Evolutionary conservation across 768 basidiomycete genomes (phyloP).

Genomic region (Cytidiella melzeri): DNA sequence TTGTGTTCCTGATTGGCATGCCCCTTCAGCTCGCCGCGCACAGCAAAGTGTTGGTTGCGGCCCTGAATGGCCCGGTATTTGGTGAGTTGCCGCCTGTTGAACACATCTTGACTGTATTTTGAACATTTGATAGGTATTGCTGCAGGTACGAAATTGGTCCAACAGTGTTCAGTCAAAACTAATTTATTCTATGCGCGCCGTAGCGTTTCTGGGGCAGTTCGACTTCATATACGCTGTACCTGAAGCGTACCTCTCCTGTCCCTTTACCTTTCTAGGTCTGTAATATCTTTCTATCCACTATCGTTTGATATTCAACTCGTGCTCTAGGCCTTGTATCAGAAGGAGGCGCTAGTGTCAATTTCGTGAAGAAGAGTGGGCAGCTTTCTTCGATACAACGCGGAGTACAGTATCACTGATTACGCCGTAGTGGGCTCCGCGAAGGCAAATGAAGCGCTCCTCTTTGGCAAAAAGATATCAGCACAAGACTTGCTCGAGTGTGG

Average conservation of each 20-base stretch:
- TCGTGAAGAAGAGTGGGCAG: conserved; percentile 55
- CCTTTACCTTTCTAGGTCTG: conserved; percentile 61
- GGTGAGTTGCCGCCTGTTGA: conserved; percentile 47
- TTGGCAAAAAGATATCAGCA: conserved; percentile 60
- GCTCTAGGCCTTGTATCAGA: conserved; percentile 55
- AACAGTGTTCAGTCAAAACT: too few relatives aligned
- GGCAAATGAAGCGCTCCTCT: conserved; percentile 67
- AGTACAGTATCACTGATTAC: background rate
- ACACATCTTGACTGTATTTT: too few relatives aligned
- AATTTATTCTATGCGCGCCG: too few relatives aligned
- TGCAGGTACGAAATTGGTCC: conserved; percentile 49
- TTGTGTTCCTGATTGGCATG: too few relatives aligned
- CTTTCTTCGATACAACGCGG: background rate
- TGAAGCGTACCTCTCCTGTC: conserved; percentile 54
- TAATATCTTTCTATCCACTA: background rate
- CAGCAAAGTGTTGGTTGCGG: conserved; percentile 63
- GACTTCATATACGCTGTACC: conserved; percentile 70
- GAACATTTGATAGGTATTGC: conserved; percentile 45
- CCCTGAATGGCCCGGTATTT: conserved; percentile 71
- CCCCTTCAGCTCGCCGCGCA: conserved; percentile 61
- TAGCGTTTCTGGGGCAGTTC: conserved; percentile 65
- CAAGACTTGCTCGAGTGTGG: conserved; percentile 53
- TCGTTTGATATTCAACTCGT: background rate
- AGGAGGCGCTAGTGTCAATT: conserved; percentile 63
- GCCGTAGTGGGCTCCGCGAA: conserved; percentile 56